Evolutionary conservation across 83 land plant genomes (phyloP).

Genomic region (Thuja plicata): DNA sequence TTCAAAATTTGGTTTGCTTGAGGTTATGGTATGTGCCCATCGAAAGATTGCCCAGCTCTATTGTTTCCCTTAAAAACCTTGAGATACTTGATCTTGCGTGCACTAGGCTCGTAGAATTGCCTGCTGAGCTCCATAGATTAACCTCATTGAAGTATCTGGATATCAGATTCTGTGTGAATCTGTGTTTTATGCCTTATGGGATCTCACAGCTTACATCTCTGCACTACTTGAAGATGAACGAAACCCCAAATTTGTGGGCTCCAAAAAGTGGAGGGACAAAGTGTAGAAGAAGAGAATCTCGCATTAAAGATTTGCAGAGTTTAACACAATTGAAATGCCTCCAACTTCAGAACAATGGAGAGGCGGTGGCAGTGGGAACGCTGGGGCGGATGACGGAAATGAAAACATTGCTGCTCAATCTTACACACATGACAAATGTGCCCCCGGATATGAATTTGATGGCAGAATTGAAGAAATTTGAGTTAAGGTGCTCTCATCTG

Average conservation of each 20-base stretch:
- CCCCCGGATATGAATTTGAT: neutral
- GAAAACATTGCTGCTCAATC: neutral
- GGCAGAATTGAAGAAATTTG: neutral
- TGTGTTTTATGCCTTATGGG: neutral
- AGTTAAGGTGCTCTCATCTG: neutral
- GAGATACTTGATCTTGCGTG: conserved; percentile 2
- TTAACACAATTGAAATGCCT: neutral
- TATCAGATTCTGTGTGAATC: neutral
- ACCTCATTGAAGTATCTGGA: neutral
- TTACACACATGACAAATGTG: neutral
- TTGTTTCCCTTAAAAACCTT: neutral
- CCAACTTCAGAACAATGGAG: neutral
- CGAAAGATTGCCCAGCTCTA: neutral
- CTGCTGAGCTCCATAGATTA: neutral
- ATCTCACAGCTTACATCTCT: neutral
- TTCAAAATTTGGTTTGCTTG: neutral
- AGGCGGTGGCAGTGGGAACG: neutral
- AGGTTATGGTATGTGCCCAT: neutral
- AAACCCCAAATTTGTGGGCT: neutral
- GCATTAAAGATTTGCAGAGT: neutral
- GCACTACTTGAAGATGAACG: neutral
- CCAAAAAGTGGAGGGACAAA: neutral
- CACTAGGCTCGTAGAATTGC: neutral
- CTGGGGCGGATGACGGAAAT: neutral
- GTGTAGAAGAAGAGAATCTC: neutral